phyloP scores from a whole-genome alignment of 768 basidiomycete genomes.

The Boletus coccyginus region DNA sequence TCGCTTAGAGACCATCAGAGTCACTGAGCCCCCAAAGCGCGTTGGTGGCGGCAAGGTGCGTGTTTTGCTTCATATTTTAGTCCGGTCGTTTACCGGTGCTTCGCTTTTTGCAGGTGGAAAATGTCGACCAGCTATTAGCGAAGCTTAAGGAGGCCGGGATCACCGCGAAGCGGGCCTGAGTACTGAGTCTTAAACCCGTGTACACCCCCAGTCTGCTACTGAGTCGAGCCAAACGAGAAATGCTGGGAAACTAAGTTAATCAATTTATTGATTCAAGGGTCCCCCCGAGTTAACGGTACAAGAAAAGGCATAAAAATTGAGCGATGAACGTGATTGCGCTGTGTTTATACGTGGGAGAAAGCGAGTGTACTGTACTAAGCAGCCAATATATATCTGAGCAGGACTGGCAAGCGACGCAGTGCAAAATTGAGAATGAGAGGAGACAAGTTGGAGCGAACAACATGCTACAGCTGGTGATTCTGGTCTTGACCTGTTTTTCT shows the following conservation, averaged over 20 bases:
- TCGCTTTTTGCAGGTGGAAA: constrained; percentile 51
- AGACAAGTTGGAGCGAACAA: constrained; percentile 13
- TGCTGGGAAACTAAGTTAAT: not conserved
- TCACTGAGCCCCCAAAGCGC: constrained; percentile 86
- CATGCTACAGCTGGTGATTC: constrained; percentile 27
- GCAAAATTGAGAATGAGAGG: constrained; percentile 8
- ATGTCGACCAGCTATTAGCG: constrained; percentile 83
- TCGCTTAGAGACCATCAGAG: constrained; percentile 80
- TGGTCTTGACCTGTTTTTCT: constrained; percentile 9
- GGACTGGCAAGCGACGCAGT: constrained; percentile 5
- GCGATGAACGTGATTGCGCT: constrained; percentile 10
- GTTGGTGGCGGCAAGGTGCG: constrained; percentile 86
- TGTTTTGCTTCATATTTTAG: not conserved
- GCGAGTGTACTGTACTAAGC: constrained; percentile 14
- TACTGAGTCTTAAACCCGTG: not conserved
- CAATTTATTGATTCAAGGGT: constrained; percentile 20
- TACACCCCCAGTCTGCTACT: constrained; percentile 6
- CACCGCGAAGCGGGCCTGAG: constrained; percentile 27
- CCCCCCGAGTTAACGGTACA: constrained; percentile 7
- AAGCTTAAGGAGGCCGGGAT: constrained; percentile 88
- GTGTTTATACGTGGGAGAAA: constrained; percentile 8
- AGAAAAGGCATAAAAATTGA: constrained; percentile 4
- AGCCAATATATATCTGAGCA: constrained; percentile 28
- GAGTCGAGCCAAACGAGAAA: no score
- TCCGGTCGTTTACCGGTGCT: not conserved